These are phyloP conservation scores for Meyerozyma sp. DNA, from an alignment of 1,139 yeast genomes.

Conservation along the genomic window DNA sequence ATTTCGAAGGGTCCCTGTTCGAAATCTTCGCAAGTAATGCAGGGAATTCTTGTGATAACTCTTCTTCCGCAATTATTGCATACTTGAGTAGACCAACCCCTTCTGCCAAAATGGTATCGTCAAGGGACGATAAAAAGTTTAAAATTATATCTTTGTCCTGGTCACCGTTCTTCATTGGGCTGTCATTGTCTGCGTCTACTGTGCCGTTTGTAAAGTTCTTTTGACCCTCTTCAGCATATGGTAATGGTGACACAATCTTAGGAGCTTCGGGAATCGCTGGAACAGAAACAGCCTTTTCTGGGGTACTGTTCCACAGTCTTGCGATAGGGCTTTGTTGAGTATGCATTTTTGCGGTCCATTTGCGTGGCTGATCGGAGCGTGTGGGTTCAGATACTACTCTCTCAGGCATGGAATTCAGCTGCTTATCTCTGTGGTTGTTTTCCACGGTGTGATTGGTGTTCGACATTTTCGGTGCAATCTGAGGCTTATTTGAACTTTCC, in stretches of 20 bases:
- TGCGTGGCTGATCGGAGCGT: background rate
- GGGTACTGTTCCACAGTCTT: background rate
- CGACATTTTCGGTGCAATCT: background rate
- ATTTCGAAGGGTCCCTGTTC: slow-evolving; percentile 21
- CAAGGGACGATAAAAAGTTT: slow-evolving; percentile 28
- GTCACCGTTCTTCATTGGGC: slow-evolving; percentile 13
- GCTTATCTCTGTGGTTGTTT: background rate
- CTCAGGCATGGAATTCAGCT: background rate
- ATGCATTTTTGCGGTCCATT: background rate
- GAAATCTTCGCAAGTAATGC: slow-evolving; percentile 22
- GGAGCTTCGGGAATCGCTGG: background rate
- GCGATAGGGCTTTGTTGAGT: background rate
- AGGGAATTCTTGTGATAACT: slow-evolving; percentile 21
- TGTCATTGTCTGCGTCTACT: background rate
- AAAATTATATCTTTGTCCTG: slow-evolving; percentile 30
- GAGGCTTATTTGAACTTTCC: background rate
- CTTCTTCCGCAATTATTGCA: slow-evolving; percentile 37
- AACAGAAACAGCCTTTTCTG: too few species aligned
- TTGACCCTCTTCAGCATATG: background rate
- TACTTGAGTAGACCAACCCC: slow-evolving; percentile 34
- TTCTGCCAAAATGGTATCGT: slow-evolving; percentile 23
- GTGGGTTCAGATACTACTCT: background rate
- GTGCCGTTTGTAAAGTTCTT: slow-evolving; percentile 4
- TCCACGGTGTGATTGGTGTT: background rate
- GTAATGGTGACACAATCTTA: background rate